Evolutionary conservation across 305 asterid genomes (phyloP).

Genomic region (Fraxinus sp.): DNA sequence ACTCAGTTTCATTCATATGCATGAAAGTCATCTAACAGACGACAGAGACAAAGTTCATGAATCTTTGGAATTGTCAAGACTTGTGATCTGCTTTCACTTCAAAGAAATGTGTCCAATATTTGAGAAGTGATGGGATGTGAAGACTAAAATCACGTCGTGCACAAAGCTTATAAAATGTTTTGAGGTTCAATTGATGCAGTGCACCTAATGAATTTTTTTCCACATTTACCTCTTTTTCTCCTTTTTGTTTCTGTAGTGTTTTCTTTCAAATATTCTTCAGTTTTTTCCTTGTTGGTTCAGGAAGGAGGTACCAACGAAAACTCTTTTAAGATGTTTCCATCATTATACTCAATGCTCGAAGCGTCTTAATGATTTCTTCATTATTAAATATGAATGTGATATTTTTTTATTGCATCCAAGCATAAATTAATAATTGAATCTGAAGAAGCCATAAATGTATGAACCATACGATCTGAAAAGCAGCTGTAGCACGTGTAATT

Average conservation of each 20-base stretch:
- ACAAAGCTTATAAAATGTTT: neutral
- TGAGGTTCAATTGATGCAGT: neutral
- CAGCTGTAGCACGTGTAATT: conserved; percentile 12
- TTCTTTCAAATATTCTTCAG: neutral
- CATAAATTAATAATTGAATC: neutral
- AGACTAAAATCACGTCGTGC: neutral
- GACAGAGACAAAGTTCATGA: neutral
- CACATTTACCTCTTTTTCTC: neutral
- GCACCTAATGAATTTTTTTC: conserved; percentile 3
- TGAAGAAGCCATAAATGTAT: conserved; percentile 3
- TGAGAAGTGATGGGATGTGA: conserved; percentile 1
- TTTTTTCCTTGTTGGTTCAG: neutral
- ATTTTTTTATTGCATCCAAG: neutral
- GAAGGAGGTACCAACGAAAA: neutral
- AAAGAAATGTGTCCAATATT: neutral
- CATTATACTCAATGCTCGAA: neutral
- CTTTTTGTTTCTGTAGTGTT: neutral
- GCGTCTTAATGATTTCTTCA: neutral
- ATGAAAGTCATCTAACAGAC: conserved; percentile 7
- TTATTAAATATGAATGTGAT: neutral
- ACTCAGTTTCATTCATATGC: conserved; percentile 5
- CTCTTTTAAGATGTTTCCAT: neutral
- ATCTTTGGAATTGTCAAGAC: neutral
- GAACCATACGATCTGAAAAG: conserved; percentile 13
- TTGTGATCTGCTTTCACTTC: neutral